Percentiles rank a stretch among this genome's conserved stretches.
phyloP scores from a whole-genome alignment of 2,329 filamentous ascomycete genomes.

The Ophiostoma piceae region DNA sequence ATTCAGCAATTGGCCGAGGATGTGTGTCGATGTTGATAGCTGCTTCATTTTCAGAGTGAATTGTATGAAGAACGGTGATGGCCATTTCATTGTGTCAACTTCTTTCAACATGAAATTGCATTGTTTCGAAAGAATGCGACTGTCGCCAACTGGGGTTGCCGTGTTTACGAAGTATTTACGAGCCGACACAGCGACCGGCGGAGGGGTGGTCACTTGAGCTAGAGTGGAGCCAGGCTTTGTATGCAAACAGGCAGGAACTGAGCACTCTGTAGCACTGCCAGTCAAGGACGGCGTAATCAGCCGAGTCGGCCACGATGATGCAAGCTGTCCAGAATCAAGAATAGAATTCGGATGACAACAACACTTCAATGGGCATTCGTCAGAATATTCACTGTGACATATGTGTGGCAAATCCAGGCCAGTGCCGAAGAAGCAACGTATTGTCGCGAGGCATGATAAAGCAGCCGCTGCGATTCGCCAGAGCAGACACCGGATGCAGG shows the following conservation, averaged over 20 bases:
- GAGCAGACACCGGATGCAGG: neutral
- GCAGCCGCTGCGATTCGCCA: slow-evolving; percentile 23
- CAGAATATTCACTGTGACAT: neutral
- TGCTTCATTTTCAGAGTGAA: neutral
- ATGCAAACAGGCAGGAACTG: neutral
- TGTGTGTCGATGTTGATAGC: neutral
- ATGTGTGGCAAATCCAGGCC: neutral
- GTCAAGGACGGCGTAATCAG: slow-evolving; percentile 8
- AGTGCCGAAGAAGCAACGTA: slow-evolving; percentile 17
- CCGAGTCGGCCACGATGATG: slow-evolving; percentile 3
- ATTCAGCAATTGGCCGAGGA: slow-evolving; percentile 22
- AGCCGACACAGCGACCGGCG: slow-evolving; percentile 17
- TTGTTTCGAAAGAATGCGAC: neutral
- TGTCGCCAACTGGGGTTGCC: slow-evolving; percentile 10
- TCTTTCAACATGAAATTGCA: neutral
- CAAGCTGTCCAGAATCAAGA: slow-evolving; percentile 1
- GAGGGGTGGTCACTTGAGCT: slow-evolving; percentile 8
- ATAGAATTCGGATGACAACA: neutral
- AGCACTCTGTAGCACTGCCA: neutral
- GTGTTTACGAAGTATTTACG: slow-evolving; percentile 26
- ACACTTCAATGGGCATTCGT: neutral
- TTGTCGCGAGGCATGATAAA: slow-evolving; percentile 23
- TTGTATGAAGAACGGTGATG: neutral
- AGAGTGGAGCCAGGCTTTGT: slow-evolving; percentile 8
- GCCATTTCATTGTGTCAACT: no score